Base-by-base conservation (phyloP, 805 yeast genomes). In the Phaffomyces antillensis region DNA sequence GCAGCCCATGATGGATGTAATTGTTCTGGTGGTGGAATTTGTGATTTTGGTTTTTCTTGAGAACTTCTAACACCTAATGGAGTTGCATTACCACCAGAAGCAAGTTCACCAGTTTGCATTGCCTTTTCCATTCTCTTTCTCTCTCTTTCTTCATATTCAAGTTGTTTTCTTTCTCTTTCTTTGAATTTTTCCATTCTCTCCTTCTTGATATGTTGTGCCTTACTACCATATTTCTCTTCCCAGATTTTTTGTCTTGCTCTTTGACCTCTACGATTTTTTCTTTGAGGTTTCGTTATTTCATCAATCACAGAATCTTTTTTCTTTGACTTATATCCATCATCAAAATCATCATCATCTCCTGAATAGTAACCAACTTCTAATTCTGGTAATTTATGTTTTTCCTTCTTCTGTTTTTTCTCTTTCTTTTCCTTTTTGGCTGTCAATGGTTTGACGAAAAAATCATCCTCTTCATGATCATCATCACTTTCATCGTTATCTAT, bases 1-100 rank as follows among this genome's bases (percentile, higher is more conserved):
- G 99, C 99, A 55, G 78, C 82, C 99, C 99, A 93, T 2, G 99
- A 93, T n/a, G 99, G 99, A 76, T 93, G 99, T 52, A 85, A 9
- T 25, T 9, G 13, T 17, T 37, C 37, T 20, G 13, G 26, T 40
- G 37, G 26, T 18, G 30, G 30, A 9, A 28, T 28, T 28, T 28
- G 30, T 28, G 13, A 10, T 8, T 28, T 28, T 10, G 30, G 2
- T 28, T 13, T 12, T 12, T 3, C 17, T 32, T 25, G 15, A 20
- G 23, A 20, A 16, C 43, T 42, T 47, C 72, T 62, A 30, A 52
- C 63, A 33, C 74, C 74, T 37, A 71, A 55, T 23, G 72, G 73
- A 7, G 61, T 57, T 33, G 58, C 55, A 52, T 67, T 70, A 37
- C 72, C 57, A 16, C 75, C 75, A 4, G 63, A 61, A 37, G 58